Evolutionary conservation across 495 filamentous ascomycete species (phyloP).

Genomic region (Cryomyces minteri): DNA sequence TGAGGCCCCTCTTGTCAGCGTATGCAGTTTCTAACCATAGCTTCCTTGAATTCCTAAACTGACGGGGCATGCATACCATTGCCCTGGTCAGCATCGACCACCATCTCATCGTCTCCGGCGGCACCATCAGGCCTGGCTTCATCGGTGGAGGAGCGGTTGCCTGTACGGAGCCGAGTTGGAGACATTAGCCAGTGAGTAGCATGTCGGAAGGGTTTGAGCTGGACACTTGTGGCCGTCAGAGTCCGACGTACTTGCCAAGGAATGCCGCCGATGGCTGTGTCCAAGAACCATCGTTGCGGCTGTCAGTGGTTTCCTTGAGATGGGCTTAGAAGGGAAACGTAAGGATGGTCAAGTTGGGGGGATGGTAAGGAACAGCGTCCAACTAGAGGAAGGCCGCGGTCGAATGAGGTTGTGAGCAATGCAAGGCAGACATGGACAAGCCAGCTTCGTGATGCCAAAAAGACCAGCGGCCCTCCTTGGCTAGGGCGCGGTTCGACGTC

Average conservation of each 20-base stretch:
- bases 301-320: too few relatives aligned
- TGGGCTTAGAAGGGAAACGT: too few relatives aligned
- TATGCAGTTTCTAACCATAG: neutral
- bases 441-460: too few relatives aligned
- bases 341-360: too few relatives aligned
- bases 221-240: neutral
- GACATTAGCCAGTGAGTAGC: neutral
- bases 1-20: neutral
- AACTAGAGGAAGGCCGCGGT: too few relatives aligned
- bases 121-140: constrained; percentile 23
- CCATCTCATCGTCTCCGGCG: constrained; percentile 53
- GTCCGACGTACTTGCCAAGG: constrained; percentile 8
- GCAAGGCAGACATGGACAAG: too few relatives aligned
- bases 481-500: too few relatives aligned
- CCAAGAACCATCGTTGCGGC: constrained; percentile 13
- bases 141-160: constrained; percentile 36
- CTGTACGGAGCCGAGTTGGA: constrained; percentile 11
- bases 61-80: constrained; percentile 30
- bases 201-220: neutral
- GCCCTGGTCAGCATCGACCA: constrained; percentile 60
- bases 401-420: too few relatives aligned
- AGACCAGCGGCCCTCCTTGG: too few relatives aligned
- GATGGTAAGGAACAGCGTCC: too few relatives aligned
- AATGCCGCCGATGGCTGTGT: constrained; percentile 15
- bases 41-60: neutral